Percentiles rank a stretch among this genome's conserved stretches.
These are phyloP conservation scores for Pharnaceum exiguum DNA, from an alignment of 148 eudicot genomes.

Conservation along the genomic window DNA sequence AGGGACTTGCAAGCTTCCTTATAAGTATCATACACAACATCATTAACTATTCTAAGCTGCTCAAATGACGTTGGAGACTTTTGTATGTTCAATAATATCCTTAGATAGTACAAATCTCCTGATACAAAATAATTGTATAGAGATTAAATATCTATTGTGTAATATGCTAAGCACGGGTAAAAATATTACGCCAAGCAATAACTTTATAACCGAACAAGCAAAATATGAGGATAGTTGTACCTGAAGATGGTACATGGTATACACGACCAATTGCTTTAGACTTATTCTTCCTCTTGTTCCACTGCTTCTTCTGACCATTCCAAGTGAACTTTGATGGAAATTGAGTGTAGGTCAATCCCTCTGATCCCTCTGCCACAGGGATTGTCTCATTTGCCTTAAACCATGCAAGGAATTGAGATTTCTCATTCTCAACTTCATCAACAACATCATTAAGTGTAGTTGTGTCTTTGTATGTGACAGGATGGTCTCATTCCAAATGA, in stretches of 20 bases:
- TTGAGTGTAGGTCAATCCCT: background rate
- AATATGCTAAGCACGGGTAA: too few species aligned
- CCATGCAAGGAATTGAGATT: background rate
- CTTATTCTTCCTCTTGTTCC: background rate
- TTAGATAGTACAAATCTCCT: background rate
- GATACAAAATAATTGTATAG: too few species aligned
- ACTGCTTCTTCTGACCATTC: background rate
- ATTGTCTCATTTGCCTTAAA: background rate
- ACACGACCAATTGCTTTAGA: background rate
- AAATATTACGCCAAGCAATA: too few species aligned
- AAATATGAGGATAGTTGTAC: too few species aligned
- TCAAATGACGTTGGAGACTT: background rate
- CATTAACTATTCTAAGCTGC: background rate
- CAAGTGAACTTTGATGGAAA: background rate
- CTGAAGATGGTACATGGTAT: background rate
- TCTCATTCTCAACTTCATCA: background rate
- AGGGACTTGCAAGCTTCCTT: slow-evolving; percentile 5
- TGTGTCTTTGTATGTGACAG: background rate
- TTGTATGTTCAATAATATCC: background rate
- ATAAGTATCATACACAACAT: background rate
- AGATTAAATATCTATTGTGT: too few species aligned
- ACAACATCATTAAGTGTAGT: background rate
- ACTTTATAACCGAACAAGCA: too few species aligned
- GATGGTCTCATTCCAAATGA: background rate
- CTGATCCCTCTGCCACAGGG: background rate